phyloP scores from a whole-genome alignment of 192 early-diverging fungal species.

The Gryganskiella cystojenkinii region DNA sequence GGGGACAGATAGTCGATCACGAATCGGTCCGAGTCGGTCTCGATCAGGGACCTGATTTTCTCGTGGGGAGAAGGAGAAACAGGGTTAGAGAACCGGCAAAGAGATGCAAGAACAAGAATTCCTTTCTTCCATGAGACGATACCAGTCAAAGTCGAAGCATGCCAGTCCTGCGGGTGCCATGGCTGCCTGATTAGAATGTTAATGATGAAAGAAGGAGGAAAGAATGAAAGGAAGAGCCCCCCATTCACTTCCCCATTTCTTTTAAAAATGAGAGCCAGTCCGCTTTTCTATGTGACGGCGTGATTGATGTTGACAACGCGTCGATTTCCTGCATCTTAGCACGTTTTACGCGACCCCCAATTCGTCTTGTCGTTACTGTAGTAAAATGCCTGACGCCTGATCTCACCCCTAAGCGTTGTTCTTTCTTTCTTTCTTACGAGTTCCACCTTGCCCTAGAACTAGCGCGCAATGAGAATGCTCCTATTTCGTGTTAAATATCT shows the following conservation, averaged over 20 bases:
- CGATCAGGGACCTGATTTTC: slow-evolving; percentile 34
- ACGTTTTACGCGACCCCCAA: too few relatives aligned
- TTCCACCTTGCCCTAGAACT: too few relatives aligned
- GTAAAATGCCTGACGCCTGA: not conserved
- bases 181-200: too few relatives aligned
- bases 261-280: not conserved
- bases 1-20: slow-evolving; percentile 40
- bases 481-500: not conserved
- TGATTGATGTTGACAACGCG: too few relatives aligned
- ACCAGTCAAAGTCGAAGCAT: slow-evolving; percentile 55
- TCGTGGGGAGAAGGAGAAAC: not conserved
- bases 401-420: too few relatives aligned
- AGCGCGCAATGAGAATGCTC: too few relatives aligned
- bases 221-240: not conserved
- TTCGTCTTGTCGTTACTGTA: too few relatives aligned
- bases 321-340: too few relatives aligned
- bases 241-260: too few relatives aligned
- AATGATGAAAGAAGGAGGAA: not conserved
- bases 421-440: too few relatives aligned
- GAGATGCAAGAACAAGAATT: not conserved
- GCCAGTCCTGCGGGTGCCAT: slow-evolving; percentile 33
- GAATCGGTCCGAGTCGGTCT: slow-evolving; percentile 44
- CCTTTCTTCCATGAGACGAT: not conserved
- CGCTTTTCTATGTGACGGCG: not conserved
- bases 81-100: not conserved